Evolutionary conservation across 2,329 filamentous ascomycete species (phyloP).

Genomic region (Pochonia chlamydosporia): DNA sequence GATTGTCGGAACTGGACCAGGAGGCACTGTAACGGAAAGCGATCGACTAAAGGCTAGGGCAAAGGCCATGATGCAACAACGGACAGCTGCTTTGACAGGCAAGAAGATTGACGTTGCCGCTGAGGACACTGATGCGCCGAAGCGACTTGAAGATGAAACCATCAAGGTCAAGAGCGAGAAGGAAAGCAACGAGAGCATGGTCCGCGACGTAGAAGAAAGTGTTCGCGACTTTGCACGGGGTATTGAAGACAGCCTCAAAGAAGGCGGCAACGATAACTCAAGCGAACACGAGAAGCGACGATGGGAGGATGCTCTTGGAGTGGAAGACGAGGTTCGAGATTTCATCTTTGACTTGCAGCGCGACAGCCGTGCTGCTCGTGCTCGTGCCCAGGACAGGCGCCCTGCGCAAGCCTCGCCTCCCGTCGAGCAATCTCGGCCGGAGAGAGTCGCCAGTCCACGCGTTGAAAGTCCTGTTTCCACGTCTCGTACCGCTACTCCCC

Average conservation of each 20-base stretch:
- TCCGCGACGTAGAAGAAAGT: slow-evolving; percentile 92
- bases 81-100: slow-evolving; percentile 85
- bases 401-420: slow-evolving; percentile 34
- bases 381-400: slow-evolving; percentile 55
- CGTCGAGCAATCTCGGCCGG: slow-evolving; percentile 37
- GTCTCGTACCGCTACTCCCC: slow-evolving; percentile 42
- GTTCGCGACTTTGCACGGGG: slow-evolving; percentile 81
- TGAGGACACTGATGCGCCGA: slow-evolving; percentile 73
- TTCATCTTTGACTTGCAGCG: slow-evolving; percentile 97
- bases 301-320: slow-evolving; percentile 93
- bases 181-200: slow-evolving; percentile 95
- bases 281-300: slow-evolving; percentile 86
- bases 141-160: slow-evolving; percentile 84
- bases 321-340: slow-evolving; percentile 94
- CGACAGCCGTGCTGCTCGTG: slow-evolving; percentile 68
- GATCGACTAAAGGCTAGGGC: slow-evolving; percentile 92
- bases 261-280: slow-evolving; percentile 66
- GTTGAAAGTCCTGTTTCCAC: slow-evolving; percentile 48
- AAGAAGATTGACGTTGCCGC: slow-evolving; percentile 64
- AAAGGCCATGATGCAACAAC: slow-evolving; percentile 98
- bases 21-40: slow-evolving; percentile 83
- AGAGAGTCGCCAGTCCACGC: slow-evolving; percentile 34
- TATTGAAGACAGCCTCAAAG: slow-evolving; percentile 82
- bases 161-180: slow-evolving; percentile 75
- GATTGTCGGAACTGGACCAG: slow-evolving; percentile 89